Base-by-base conservation (phyloP, 768 basidiomycete genomes). In the Kwoniella heveanensis region DNA sequence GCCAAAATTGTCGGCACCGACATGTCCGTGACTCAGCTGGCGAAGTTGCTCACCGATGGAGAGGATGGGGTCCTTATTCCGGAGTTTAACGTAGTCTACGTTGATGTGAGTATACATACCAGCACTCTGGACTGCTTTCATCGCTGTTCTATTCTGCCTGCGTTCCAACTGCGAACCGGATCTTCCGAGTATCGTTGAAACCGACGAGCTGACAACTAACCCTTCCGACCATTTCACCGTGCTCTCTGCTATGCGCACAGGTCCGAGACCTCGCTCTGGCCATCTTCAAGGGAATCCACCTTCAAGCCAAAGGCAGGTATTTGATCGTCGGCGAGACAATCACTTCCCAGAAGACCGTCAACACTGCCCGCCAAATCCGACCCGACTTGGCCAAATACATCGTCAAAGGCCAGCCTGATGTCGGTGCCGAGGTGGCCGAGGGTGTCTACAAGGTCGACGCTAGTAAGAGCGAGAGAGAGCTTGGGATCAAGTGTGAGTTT, bases 101-200 rank as follows among this genome's bases (percentile, higher is more conserved):
- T 61, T 10, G 63, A 65, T 50, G 66, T 69, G 37, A 64, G 62
- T 69, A n/a, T n/a, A n/a, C n/a, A n/a, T n/a, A n/a, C n/a, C n/a
- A n/a, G n/a, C n/a, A n/a, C n/a, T n/a, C n/a, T n/a, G n/a, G n/a
- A n/a, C n/a, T n/a, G n/a, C n/a, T n/a, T n/a, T n/a, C n/a, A n/a
- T n/a, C n/a, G n/a, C n/a, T n/a, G n/a, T n/a, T n/a, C n/a, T n/a
- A n/a, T n/a, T n/a, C n/a, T n/a, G n/a, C n/a, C n/a, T n/a, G n/a
- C n/a, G n/a, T n/a, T n/a, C n/a, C n/a, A n/a, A n/a, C n/a, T n/a
- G n/a, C n/a, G n/a, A n/a, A n/a, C n/a, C n/a, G n/a, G n/a, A n/a
- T n/a, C n/a, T n/a, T n/a, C n/a, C n/a, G n/a, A n/a, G n/a, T n/a
- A n/a, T n/a, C n/a, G n/a, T n/a, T n/a, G n/a, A n/a, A n/a, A n/a